Percentiles rank a stretch among this genome's conserved stretches.
Conservation (phyloP, 768 basidiomycete species). For the Paxillus involutus region DNA sequence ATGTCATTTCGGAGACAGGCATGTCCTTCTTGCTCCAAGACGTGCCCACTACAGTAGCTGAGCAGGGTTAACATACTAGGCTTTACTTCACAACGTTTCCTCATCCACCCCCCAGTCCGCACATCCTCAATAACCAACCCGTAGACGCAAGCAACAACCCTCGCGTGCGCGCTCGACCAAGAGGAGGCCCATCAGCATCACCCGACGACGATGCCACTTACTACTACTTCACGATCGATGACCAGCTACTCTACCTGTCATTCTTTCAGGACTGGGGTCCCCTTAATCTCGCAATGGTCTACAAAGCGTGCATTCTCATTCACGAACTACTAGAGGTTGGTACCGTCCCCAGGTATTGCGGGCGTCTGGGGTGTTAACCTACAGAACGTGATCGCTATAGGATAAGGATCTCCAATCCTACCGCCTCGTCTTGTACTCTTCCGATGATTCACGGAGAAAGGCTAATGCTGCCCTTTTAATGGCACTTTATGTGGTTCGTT, state of each 20-base stretch:
- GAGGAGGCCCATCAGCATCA: conserved; percentile 59
- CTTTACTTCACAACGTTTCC: conserved; percentile 91
- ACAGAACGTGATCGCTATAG: conserved; percentile 39
- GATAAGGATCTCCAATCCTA: conserved; percentile 73
- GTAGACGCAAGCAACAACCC: conserved; percentile 55
- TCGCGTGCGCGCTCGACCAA: conserved; percentile 59
- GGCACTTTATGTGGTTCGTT: conserved; percentile 86
- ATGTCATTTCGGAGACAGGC: conserved; percentile 80
- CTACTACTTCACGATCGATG: conserved; percentile 92
- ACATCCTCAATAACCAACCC: conserved; percentile 60
- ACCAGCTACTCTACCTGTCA: conserved; percentile 87
- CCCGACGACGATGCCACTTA: conserved; percentile 76
- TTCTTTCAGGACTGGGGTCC: conserved; percentile 97
- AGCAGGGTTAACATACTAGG: conserved; percentile 37
- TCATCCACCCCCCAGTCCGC: conserved; percentile 66
- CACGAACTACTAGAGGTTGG: conserved; percentile 83
- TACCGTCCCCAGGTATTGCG: conserved; percentile 20
- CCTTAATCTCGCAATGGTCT: conserved; percentile 88
- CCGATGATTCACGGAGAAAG: conserved; percentile 81
- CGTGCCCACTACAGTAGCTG: conserved; percentile 6
- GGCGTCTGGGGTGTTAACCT: conserved; percentile 22
- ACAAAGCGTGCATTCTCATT: conserved; percentile 88
- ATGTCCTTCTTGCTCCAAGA: conserved; percentile 18
- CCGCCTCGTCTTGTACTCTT: conserved; percentile 84
- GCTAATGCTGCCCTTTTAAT: conserved; percentile 95